Evolutionary conservation across 192 early-diverging fungal genomes (phyloP), one percentile per base, ranked within the genome.

Genomic region (Lunasporangiospora selenospora): DNA sequence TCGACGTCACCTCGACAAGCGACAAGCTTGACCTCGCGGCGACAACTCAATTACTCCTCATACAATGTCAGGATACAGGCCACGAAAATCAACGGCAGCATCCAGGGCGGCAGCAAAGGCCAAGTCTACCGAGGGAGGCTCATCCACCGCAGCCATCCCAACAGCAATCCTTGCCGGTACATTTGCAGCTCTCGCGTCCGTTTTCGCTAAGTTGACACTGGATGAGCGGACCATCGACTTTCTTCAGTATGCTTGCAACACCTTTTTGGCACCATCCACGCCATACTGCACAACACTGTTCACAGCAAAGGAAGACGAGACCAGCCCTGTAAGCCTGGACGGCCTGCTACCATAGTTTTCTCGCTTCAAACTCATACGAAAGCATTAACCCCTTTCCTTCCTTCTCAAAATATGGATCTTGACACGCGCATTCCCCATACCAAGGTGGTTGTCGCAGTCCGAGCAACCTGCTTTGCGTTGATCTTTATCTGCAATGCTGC

Each of bases 151-250:
- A 3, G 83, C 80, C 47, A 62, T 83, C 23, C 57, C 75, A n/a
- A 67, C 65, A 37, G 80, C 85, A 3, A 54, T 81, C 47, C 67
- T 88, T 6, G 89, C 89, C 21, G 94, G 94, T 4, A 61, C 82
- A 3, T 87, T 90, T 70, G 94, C 91, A 1, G 82, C 91, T 36
- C 75, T 90, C 18, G 85, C 92, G 31, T 93, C 90, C 11, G 87
- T 94, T 21, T 90, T 88, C 81, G 90, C 90, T 51, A 95, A 95
- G 56, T 81, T 94, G 16, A 87, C 85, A 19, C 81, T 87, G 15
- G 83, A 86, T 60, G 59, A 75, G 8, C 53, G 80, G 19, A 88
- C 86, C 12, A 46, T 75, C 1, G 32, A 77, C 21, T 75, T 82
- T 46, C 47, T 67, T 24, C 34, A 46, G 42, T 46, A 64, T 61